Conservation (phyloP, 164 flowering plant genomes). For the Protea cynaroides region DNA sequence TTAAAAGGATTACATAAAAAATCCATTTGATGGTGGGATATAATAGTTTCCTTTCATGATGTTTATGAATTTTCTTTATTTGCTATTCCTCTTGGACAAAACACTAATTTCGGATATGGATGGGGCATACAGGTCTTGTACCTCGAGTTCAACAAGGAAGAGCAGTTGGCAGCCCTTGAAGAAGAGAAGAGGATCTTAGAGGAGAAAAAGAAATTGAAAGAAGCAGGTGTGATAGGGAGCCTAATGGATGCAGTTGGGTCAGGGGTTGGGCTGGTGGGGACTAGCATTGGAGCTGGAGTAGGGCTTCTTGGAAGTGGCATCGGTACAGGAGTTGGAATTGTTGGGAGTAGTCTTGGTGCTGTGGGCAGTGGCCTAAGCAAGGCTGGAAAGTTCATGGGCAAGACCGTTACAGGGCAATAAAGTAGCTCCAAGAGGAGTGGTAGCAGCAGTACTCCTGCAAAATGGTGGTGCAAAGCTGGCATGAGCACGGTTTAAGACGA, state of each 20-base stretch:
- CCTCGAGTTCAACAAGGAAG: slow-evolving; percentile 79
- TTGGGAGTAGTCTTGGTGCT: slow-evolving; percentile 51
- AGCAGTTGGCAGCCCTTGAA: slow-evolving; percentile 75
- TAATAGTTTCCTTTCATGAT: neutral
- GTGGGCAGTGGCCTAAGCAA: slow-evolving; percentile 66
- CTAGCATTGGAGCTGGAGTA: slow-evolving; percentile 54
- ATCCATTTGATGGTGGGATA: neutral
- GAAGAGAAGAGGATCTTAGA: slow-evolving; percentile 81
- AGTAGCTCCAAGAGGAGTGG: slow-evolving; percentile 44
- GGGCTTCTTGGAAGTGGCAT: slow-evolving; percentile 54
- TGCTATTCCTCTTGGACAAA: neutral
- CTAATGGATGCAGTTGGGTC: slow-evolving; percentile 90
- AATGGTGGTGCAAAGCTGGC: slow-evolving; percentile 48
- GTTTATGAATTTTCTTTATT: neutral
- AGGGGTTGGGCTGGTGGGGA: slow-evolving; percentile 64
- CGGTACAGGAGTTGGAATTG: slow-evolving; percentile 60
- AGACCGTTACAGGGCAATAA: slow-evolving; percentile 69
- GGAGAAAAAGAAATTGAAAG: slow-evolving; percentile 72
- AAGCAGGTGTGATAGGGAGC: slow-evolving; percentile 82
- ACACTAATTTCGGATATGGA: neutral
- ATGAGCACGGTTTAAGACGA: no score
- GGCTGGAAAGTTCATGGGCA: slow-evolving; percentile 91
- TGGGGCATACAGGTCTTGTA: slow-evolving; percentile 45
- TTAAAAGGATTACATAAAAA: neutral
- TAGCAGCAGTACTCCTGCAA: slow-evolving; percentile 57